Conservation (phyloP, 176 grass and related monocot species). For the bread wheat (Triticum aestivum) region IWGSC_CS_RefSeq_v2.1 NC_057798.1:418023035-418023534, state of each 20-base stretch:
- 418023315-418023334: neutral
- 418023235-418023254: constrained; percentile 14
- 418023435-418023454: constrained; percentile 18
- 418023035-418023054: constrained; percentile 21
- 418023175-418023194: constrained; percentile 3
- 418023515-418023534: neutral
- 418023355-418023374: neutral
- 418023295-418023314: constrained; percentile 3
- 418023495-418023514: neutral
- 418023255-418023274: neutral
- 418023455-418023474: constrained; percentile 3
- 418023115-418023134: neutral
- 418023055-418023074: neutral
- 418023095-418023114: neutral
- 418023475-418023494: constrained; percentile 15
- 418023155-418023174: constrained; percentile 23
- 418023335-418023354: neutral
- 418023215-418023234: constrained; percentile 10
- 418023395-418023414: neutral
- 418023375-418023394: neutral
- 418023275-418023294: constrained; percentile 30
- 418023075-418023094: neutral
- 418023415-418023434: neutral
- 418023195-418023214: constrained; percentile 10
- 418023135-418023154: constrained; percentile 17